Evolutionary conservation across 1,284 basidiomycete species (phyloP), one percentile per base, ranked within the genome.

Genomic region (Cryptococcus sp.): DNA sequence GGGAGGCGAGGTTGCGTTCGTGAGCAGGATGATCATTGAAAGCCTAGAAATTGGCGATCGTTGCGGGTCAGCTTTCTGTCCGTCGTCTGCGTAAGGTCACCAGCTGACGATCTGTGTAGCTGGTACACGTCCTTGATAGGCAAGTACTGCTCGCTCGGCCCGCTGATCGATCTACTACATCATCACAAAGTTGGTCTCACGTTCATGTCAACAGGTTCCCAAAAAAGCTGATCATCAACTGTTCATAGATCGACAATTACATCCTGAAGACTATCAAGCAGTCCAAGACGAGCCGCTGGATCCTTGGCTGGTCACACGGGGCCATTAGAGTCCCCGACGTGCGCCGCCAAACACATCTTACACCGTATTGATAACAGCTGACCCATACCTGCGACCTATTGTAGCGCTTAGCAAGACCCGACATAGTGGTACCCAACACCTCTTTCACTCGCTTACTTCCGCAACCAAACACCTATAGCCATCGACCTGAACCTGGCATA

Each of bases 51-150:
- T 83, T 26, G 66, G 78, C 20, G 71, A 74, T 2, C 79, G 82
- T 83, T 88, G 68, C 55, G 76, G 67, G 49, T 62, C 43, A 57
- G 71, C 59, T 37, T 7, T 22, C 7, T 8, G 22, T 34, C 29
- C 8, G 5, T 47, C 17, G 2, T 13, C 16, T 5, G 5, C n/a
- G 0, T 7, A 2, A 8, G 17, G 38, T 2, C 16, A 20, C 5
- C 26, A 45, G 45, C 54, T 54, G 59, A 57, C 37, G 47, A n/a
- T 34, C 48, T 7, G 5, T 13, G 5, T 51, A 91, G 89, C 51
- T 96, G 92, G 93, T 97, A 86, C 72, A 93, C 93, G 0, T 92
- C 89, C 11, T 87, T 97, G 83, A 81, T 97, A 0, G 94, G 94
- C 1, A 93, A 91, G 68, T 81, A 89, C 69, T 84, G 88, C 0